Conservation (phyloP, 257 asterid species). For the Cinchona pubescens region DNA sequence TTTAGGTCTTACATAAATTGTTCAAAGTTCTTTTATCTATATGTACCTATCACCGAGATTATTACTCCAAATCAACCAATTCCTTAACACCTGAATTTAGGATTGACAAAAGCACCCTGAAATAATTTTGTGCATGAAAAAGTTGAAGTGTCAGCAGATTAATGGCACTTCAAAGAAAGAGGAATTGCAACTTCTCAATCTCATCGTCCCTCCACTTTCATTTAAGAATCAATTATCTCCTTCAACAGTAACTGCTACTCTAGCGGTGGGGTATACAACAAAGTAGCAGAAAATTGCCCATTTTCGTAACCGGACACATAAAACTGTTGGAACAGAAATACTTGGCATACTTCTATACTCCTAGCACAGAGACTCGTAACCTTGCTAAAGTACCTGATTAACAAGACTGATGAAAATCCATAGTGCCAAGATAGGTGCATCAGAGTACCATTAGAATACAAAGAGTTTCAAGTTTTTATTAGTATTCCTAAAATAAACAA, state of each 20-base stretch:
- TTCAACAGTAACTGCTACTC: background rate
- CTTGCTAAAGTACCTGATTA: background rate
- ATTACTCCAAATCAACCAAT: background rate
- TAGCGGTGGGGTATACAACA: background rate
- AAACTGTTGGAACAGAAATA: too few relatives aligned
- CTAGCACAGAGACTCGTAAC: background rate
- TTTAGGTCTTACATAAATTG: background rate
- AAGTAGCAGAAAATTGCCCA: too few relatives aligned
- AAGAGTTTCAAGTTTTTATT: background rate
- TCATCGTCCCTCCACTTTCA: background rate
- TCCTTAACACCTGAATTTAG: background rate
- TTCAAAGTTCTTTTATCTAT: conserved; percentile 1
- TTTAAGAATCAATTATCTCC: background rate
- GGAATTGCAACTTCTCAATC: background rate
- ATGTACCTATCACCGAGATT: background rate
- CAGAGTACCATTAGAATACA: background rate
- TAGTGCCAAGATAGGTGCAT: background rate
- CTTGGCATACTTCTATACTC: background rate
- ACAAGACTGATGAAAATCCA: background rate
- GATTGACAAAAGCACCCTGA: background rate
- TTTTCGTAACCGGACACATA: too few relatives aligned
- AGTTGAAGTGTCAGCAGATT: too few relatives aligned
- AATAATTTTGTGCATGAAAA: background rate
- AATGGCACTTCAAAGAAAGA: background rate
- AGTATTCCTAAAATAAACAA: background rate